A percentile compares a stretch with the other conserved stretches of the same genome.
Conservation (phyloP, 192 early-diverging fungal genomes). For the Phycomyces nitens region DNA sequence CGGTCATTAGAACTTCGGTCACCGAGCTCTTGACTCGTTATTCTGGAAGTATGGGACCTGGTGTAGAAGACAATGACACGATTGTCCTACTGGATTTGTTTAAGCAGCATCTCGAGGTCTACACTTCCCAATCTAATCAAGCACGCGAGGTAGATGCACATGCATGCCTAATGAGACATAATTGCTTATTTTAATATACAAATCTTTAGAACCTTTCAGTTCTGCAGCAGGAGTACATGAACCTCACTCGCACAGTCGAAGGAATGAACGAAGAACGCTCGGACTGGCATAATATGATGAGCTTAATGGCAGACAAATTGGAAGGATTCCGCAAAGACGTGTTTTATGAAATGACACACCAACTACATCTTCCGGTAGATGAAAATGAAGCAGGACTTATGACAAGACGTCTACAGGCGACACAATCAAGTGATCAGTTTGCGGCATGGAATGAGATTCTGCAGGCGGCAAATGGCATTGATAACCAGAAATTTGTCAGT, state of each 20-base stretch:
- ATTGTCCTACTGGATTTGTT: background rate
- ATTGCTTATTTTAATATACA: background rate
- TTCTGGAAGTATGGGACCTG: no score
- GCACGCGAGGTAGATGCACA: background rate
- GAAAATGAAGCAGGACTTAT: constrained; percentile 19
- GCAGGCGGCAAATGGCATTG: constrained; percentile 13
- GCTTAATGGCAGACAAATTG: constrained; percentile 25
- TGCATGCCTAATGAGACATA: background rate
- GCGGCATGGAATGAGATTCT: constrained; percentile 24
- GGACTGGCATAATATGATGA: constrained; percentile 12
- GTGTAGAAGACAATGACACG: background rate
- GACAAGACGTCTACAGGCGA: constrained; percentile 4
- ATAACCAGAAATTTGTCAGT: constrained; percentile 25
- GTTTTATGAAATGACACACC: constrained; percentile 22
- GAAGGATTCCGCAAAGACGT: constrained; percentile 24
- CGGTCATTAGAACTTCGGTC: no score
- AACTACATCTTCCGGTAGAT: constrained; percentile 28
- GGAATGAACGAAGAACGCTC: constrained; percentile 9
- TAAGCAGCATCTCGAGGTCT: background rate
- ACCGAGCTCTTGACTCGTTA: no score
- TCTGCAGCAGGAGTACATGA: constrained; percentile 1
- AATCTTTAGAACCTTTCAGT: background rate
- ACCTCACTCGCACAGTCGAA: constrained; percentile 8
- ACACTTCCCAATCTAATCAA: background rate
- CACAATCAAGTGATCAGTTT: constrained; percentile 19